Conservation (phyloP, 2,329 filamentous ascomycete genomes). For the Alternaria ethzedia region DNA sequence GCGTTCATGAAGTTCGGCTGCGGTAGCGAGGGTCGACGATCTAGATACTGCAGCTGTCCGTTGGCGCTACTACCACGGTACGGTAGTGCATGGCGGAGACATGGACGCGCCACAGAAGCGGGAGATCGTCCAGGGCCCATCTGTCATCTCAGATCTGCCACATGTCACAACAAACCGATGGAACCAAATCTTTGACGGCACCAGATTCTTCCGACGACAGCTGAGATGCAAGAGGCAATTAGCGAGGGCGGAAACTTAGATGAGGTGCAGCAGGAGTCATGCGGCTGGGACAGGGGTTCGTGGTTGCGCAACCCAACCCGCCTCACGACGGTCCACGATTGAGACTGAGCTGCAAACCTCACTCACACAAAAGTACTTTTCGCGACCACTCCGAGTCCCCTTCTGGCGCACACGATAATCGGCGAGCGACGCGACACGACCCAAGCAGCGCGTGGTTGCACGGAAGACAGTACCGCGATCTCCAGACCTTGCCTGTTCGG, state of each 20-base stretch:
- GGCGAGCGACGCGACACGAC: not conserved
- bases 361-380: not conserved
- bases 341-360: not conserved
- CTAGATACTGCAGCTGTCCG: not conserved
- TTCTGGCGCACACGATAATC: not conserved
- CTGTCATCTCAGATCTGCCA: slow-evolving; percentile 3
- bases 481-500: not conserved
- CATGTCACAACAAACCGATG: not conserved
- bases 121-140: slow-evolving; percentile 4
- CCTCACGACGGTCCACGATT: not conserved
- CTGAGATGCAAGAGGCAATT: not conserved
- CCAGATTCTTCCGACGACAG: not conserved
- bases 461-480: not conserved
- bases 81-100: not conserved
- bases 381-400: not conserved
- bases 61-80: slow-evolving; percentile 3
- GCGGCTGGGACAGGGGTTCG: slow-evolving; percentile 5
- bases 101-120: not conserved
- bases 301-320: not conserved
- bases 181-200: not conserved
- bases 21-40: not conserved
- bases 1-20: not conserved
- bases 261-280: slow-evolving; percentile 5
- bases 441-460: not conserved
- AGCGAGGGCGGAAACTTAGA: not conserved